Evolutionary conservation across 352 stramenopile genomes (phyloP).

Genomic region (Pythium periplocum): DNA sequence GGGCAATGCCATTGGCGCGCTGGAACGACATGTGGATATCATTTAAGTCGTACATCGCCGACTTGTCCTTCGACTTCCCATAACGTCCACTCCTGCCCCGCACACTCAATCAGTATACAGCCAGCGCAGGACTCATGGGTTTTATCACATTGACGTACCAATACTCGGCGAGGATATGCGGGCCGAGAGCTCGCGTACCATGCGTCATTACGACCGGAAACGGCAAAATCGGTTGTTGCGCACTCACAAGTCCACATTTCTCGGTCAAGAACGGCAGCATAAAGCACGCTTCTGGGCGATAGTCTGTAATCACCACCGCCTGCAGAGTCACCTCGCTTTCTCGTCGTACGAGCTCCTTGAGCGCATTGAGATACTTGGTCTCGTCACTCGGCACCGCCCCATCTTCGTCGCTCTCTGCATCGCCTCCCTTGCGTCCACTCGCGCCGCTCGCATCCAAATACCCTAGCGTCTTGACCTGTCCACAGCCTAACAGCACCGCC

Average conservation of each 20-base stretch:
- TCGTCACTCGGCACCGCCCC: conserved; percentile 26
- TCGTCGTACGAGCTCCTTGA: conserved; percentile 45
- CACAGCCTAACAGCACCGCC: conserved; percentile 58
- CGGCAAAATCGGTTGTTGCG: conserved; percentile 22
- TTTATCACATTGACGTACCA: conserved; percentile 30
- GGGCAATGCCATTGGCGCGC: conserved; percentile 35
- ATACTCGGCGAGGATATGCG: conserved; percentile 69
- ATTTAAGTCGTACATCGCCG: conserved; percentile 41
- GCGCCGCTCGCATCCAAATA: conserved; percentile 10
- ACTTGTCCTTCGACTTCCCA: conserved; percentile 40
- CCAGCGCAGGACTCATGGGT: background rate
- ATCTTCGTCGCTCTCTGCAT: conserved; percentile 35
- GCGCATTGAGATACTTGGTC: conserved; percentile 51
- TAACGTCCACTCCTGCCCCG: conserved; percentile 8
- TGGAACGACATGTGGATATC: conserved; percentile 54
- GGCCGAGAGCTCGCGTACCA: conserved; percentile 61
- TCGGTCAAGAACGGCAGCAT: conserved; percentile 74
- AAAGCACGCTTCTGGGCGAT: conserved; percentile 58
- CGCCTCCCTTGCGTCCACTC: conserved; percentile 5
- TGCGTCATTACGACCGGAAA: conserved; percentile 68
- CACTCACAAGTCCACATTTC: conserved; percentile 30
- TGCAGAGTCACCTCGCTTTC: conserved; percentile 32
- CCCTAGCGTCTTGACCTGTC: conserved; percentile 25
- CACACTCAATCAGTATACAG: background rate
- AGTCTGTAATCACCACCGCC: conserved; percentile 63